These are phyloP conservation scores for Pichia manshurica DNA, from an alignment of 805 yeast species.

Conservation along the genomic window DNA sequence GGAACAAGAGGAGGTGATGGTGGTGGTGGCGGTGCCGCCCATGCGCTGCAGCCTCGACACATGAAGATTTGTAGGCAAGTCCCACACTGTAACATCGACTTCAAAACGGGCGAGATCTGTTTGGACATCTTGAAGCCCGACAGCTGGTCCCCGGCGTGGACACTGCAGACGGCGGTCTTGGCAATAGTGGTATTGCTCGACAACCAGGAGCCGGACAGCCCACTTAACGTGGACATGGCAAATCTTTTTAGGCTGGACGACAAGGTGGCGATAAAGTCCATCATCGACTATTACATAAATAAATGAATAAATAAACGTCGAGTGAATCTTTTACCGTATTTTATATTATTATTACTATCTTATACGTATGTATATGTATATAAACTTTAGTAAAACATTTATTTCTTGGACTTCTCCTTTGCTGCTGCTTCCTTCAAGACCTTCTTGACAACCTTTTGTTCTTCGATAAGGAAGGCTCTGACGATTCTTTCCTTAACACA, in stretches of 20 bases:
- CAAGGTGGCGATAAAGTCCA: conserved; percentile 35
- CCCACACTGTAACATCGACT: conserved; percentile 47
- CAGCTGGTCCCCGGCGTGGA: conserved; percentile 76
- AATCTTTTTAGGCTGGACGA: conserved; percentile 49
- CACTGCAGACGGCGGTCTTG: conserved; percentile 45
- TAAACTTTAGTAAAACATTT: conserved; percentile 10
- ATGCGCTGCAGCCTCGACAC: not conserved
- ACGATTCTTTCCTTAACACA: conserved; percentile 99
- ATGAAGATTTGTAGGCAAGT: conserved; percentile 21
- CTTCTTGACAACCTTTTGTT: conserved; percentile 99
- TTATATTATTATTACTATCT: conserved; percentile 11
- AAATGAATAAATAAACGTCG: conserved; percentile 4
- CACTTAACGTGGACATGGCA: conserved; percentile 65
- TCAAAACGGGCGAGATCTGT: conserved; percentile 62
- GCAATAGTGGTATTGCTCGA: conserved; percentile 54
- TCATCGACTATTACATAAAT: conserved; percentile 36
- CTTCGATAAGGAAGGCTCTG: conserved; percentile 99
- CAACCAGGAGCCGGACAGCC: conserved; percentile 68
- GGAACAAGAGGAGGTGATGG: conserved; percentile 4
- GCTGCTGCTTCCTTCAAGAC: conserved; percentile 95
- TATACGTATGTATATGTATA: not conserved
- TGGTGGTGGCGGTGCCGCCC: too few relatives aligned
- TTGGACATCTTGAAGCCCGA: conserved; percentile 50
- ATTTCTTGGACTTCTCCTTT: conserved; percentile 60
- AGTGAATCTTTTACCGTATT: too few relatives aligned